These are phyloP conservation scores for Cutaneotrichosporon sp. DNA, from an alignment of 1,284 basidiomycete genomes.

Conservation along the genomic window DNA sequence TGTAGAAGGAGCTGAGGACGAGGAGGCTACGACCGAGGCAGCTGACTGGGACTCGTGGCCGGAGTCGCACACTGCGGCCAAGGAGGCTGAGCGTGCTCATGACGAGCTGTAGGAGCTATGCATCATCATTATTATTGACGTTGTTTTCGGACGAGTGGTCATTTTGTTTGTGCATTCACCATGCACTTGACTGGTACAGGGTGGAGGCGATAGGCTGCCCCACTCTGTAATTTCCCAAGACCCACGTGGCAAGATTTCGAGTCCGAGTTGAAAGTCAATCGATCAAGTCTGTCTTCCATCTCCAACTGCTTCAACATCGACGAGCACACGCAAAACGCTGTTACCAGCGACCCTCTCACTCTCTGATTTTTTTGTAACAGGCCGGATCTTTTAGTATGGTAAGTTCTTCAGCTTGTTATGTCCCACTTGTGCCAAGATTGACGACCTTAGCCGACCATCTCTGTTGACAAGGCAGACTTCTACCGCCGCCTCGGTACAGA, in stretches of 20 bases:
- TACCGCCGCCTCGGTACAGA: slow-evolving; percentile 77
- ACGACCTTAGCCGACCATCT: slow-evolving; percentile 70
- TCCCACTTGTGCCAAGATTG: neutral
- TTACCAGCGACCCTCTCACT: no score
- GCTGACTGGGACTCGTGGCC: slow-evolving; percentile 2
- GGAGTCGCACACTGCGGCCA: neutral
- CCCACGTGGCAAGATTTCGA: neutral
- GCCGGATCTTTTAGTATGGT: neutral
- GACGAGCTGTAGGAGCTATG: slow-evolving; percentile 12
- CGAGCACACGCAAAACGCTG: slow-evolving; percentile 3
- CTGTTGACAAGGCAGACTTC: slow-evolving; percentile 92
- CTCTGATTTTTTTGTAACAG: neutral
- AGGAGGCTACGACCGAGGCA: neutral
- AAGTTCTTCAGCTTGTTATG: neutral
- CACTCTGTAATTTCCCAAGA: neutral
- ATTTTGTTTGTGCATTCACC: no score
- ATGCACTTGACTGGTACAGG: no score
- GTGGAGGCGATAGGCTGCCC: no score
- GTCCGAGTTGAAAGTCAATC: neutral
- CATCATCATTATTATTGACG: neutral
- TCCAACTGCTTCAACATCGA: neutral
- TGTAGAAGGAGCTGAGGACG: slow-evolving; percentile 8
- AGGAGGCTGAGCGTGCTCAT: slow-evolving; percentile 1
- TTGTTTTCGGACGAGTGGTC: no score
- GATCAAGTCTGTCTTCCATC: no score